These are phyloP conservation scores for Thalia dealbata DNA, from an alignment of 176 grass and related monocot species.

Conservation along the genomic window DNA sequence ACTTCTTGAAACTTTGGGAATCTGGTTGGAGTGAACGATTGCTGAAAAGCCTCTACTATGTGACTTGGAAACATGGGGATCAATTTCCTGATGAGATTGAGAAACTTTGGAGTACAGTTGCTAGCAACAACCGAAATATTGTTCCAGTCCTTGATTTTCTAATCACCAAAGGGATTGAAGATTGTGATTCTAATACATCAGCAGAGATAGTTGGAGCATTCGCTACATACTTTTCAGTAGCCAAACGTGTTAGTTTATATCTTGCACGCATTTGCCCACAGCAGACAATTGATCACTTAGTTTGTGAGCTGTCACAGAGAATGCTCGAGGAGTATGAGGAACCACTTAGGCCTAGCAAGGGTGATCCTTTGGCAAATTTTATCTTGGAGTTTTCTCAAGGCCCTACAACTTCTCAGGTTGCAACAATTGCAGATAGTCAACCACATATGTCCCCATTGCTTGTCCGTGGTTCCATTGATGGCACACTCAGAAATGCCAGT, in stretches of 20 bases:
- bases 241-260: conserved; percentile 96
- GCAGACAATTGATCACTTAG: conserved; percentile 90
- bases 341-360: conserved; percentile 51
- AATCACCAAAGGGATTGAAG: conserved; percentile 93
- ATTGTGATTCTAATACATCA: conserved; percentile 91
- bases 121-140: conserved; percentile 89
- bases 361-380: conserved; percentile 63
- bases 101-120: conserved; percentile 97
- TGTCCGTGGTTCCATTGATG: conserved; percentile 96
- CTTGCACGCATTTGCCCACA: conserved; percentile 94
- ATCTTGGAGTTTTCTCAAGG: conserved; percentile 95
- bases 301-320: conserved; percentile 88
- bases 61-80: conserved; percentile 95
- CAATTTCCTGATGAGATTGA: conserved; percentile 98
- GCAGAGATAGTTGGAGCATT: conserved; percentile 95
- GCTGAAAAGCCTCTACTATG: conserved; percentile 95
- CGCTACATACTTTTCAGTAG: conserved; percentile 88
- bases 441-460: conserved; percentile 99
- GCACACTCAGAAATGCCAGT: conserved; percentile 65
- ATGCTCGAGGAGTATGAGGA: conserved; percentile 90
- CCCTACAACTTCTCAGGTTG: conserved; percentile 44
- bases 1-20: conserved; percentile 78
- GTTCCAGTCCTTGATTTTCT: conserved; percentile 96
- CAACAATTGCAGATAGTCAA: conserved; percentile 65
- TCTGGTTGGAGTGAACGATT: conserved; percentile 91